Evolutionary conservation across 257 asterid species (phyloP).

Genomic region (Solanum etuberosum): DNA sequence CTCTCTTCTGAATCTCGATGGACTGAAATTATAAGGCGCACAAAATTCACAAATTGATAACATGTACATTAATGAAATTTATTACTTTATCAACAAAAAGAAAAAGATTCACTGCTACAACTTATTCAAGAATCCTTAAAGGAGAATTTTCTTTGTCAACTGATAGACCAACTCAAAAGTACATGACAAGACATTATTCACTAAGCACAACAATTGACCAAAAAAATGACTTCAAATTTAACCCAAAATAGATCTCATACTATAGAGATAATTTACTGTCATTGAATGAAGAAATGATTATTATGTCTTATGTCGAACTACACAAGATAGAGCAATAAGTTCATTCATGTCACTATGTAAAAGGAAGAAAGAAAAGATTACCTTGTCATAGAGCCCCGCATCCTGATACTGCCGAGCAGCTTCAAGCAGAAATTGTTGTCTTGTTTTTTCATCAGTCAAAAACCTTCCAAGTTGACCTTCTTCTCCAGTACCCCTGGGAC

Average conservation of each 20-base stretch:
- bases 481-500: slow-evolving; percentile 83
- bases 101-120: neutral
- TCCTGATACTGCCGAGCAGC: slow-evolving; percentile 80
- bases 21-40: slow-evolving; percentile 27
- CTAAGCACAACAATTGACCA: neutral
- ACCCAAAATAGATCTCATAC: neutral
- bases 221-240: neutral
- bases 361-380: slow-evolving; percentile 15
- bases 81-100: neutral
- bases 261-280: neutral
- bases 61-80: neutral
- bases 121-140: neutral
- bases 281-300: neutral
- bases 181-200: neutral
- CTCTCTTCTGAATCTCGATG: slow-evolving; percentile 81
- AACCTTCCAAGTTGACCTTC: slow-evolving; percentile 84
- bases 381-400: slow-evolving; percentile 81
- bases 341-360: neutral
- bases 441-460: slow-evolving; percentile 52
- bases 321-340: neutral
- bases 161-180: neutral
- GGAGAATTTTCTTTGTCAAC: neutral
- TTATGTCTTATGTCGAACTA: neutral
- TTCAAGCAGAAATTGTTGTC: slow-evolving; percentile 74
- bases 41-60: neutral